Evolutionary conservation across 2,329 filamentous ascomycete genomes (phyloP), one percentile per base, ranked within the genome.

Genomic region (Colletotrichum siamense): DNA sequence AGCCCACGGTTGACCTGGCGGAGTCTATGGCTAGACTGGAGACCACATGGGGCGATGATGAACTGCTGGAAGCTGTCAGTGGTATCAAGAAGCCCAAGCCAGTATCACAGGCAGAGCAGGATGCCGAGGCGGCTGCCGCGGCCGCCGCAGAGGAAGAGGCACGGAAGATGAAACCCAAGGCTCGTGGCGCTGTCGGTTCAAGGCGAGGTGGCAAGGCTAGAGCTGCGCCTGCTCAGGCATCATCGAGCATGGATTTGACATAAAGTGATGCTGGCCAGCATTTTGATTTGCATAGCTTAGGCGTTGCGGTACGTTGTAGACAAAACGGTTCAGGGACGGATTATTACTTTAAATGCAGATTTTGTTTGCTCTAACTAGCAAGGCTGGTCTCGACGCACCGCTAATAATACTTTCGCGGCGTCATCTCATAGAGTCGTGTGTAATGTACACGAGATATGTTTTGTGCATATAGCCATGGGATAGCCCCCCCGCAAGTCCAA

Each of bases 61-160:
- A 88, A 76, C 81, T 89, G 59, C 82, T 89, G 71, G 84, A 87
- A 79, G 86, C 87, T 12, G 85, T 89, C 18, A 88, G 86, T 73
- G 87, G 86, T 7, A 86, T 88, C 64, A 81, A 82, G 77, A 85
- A 84, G 77, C 80, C 82, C 76, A 78, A 36, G 30, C 77, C 61
- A 3, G 73, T 75, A n/a, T 68, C 80, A 59, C 83, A 83, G 69
- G 75, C 65, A 13, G 78, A 76, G 34, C 77, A 80, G 34, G 83
- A 84, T 55, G 79, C 80, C 6, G 81, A 80, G 69, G 77, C 71
- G n/a, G 77, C 79, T 26, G 73, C 80, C 12, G 69, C 77, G 10
- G 73, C 81, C 22, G 76, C 78, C 13, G 77, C 77, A 57, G 36
- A 79, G 73, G 83, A 81, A 36, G 82, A 82, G 71, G 77, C 79